Evolutionary conservation across 139 green algal genomes (phyloP).

Genomic region (Trebouxia sp.): DNA sequence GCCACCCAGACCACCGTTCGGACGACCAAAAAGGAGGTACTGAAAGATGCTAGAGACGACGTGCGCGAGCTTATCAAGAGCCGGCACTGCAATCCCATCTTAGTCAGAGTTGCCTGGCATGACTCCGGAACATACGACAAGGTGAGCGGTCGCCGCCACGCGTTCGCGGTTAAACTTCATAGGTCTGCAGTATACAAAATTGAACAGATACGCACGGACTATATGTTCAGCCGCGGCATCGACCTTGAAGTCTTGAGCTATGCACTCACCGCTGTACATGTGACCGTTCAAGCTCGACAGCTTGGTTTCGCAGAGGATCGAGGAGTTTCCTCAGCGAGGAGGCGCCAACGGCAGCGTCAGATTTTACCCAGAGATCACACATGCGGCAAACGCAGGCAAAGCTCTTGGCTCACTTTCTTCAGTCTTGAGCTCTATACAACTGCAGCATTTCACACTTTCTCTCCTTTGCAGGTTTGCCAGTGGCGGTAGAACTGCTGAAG

Average conservation of each 20-base stretch:
- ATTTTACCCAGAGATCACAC: slow-evolving; percentile 85
- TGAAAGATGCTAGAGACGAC: slow-evolving; percentile 17
- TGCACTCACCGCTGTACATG: neutral
- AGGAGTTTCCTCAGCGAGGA: slow-evolving; percentile 63
- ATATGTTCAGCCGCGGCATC: too few species aligned
- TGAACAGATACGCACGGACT: too few species aligned
- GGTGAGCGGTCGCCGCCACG: slow-evolving; percentile 15
- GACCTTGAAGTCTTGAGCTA: too few species aligned
- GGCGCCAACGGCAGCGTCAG: slow-evolving; percentile 86
- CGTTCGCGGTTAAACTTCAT: too few species aligned
- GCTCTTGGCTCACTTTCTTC: neutral
- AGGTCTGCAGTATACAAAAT: too few species aligned
- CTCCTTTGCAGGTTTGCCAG: slow-evolving; percentile 40
- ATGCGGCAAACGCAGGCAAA: slow-evolving; percentile 82
- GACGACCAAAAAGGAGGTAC: slow-evolving; percentile 31
- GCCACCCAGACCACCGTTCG: neutral
- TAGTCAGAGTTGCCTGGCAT: slow-evolving; percentile 74
- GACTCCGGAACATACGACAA: slow-evolving; percentile 76
- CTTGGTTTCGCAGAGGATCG: slow-evolving; percentile 48
- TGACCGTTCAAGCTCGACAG: neutral
- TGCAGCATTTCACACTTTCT: neutral
- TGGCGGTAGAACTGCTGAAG: slow-evolving; percentile 51
- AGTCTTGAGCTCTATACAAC: neutral
- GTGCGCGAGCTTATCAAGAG: slow-evolving; percentile 30
- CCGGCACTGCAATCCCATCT: slow-evolving; percentile 54